Percentiles rank a stretch among this genome's conserved stretches.
Conservation (phyloP, 2,329 filamentous ascomycete species). For the Fusarium paranaense region DNA sequence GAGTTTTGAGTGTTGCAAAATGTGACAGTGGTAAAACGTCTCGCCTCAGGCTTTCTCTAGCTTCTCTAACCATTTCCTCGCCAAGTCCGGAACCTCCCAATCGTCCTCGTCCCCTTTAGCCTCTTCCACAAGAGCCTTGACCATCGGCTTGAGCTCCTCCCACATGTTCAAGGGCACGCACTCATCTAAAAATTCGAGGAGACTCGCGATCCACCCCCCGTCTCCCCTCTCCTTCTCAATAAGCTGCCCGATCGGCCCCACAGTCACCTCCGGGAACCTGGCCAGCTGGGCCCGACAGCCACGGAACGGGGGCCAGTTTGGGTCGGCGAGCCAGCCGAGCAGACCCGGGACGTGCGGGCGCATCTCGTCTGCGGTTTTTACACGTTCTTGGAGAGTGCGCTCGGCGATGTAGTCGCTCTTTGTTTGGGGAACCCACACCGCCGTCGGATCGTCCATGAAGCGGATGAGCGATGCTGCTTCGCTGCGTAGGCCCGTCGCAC, state of each 20-base stretch:
- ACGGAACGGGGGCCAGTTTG: conserved; percentile 9
- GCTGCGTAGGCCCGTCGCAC: not conserved
- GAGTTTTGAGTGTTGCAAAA: conserved; percentile 8
- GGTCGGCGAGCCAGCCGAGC: conserved; percentile 11
- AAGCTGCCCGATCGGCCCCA: conserved; percentile 6
- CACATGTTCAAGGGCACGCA: not conserved
- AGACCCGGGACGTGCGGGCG: conserved; percentile 8
- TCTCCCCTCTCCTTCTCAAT: conserved; percentile 1
- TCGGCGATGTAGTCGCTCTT: not conserved
- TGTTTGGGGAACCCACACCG: not conserved
- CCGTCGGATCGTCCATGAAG: conserved; percentile 2
- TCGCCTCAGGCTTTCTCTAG: not conserved
- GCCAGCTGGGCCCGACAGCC: conserved; percentile 1
- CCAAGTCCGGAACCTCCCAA: conserved; percentile 4
- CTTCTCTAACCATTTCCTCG: conserved; percentile 8
- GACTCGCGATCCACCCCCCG: conserved; percentile 3
- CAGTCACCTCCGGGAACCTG: conserved; percentile 4
- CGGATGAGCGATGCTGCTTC: not conserved
- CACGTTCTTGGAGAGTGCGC: conserved; percentile 2
- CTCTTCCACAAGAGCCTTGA: not conserved
- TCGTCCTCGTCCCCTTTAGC: conserved; percentile 7
- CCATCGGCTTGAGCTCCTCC: not conserved
- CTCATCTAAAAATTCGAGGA: conserved; percentile 5
- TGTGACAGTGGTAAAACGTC: conserved; percentile 33
- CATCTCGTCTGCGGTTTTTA: not conserved